Conservation (phyloP, 1,284 basidiomycete species). For the Lignosus rhinocerotis region DNA sequence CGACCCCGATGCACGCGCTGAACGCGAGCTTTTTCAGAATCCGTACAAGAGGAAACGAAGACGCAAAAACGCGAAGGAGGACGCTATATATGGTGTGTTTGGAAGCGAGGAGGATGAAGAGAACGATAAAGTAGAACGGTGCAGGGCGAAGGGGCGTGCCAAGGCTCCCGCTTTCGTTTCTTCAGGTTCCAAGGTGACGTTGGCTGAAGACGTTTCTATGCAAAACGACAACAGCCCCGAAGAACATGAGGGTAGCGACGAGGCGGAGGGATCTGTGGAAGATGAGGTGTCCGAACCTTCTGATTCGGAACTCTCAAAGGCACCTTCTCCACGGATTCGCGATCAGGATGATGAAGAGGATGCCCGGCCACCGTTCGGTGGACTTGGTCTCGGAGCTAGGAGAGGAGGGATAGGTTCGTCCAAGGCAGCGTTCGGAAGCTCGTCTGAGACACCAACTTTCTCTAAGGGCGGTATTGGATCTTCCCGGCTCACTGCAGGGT, state of each 20-base stretch:
- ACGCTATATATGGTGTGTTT: constrained; percentile 84
- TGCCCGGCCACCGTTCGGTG: constrained; percentile 44
- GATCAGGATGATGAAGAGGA: constrained; percentile 49
- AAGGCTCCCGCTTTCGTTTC: constrained; percentile 82
- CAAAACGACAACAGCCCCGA: constrained; percentile 33
- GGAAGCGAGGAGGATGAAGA: constrained; percentile 69
- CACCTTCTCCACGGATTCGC: constrained; percentile 53
- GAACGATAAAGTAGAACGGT: constrained; percentile 25
- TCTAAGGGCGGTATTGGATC: constrained; percentile 48
- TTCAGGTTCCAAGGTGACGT: constrained; percentile 47
- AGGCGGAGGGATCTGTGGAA: constrained; percentile 33
- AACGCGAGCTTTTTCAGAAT: constrained; percentile 78
- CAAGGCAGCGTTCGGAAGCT: constrained; percentile 27
- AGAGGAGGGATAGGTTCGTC: constrained; percentile 41
- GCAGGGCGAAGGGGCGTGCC: constrained; percentile 61
- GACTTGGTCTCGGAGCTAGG: constrained; percentile 35
- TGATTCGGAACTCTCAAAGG: constrained; percentile 46
- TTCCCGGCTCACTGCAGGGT: constrained; percentile 32
- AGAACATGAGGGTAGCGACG: constrained; percentile 31
- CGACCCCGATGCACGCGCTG: constrained; percentile 73
- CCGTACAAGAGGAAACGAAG: constrained; percentile 73
- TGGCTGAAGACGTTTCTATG: constrained; percentile 33
- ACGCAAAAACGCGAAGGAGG: constrained; percentile 68
- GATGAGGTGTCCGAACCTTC: background rate
- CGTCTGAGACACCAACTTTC: constrained; percentile 21